Evolutionary conservation across 768 basidiomycete species (phyloP).

Genomic region (Fomitopsis pulvina): DNA sequence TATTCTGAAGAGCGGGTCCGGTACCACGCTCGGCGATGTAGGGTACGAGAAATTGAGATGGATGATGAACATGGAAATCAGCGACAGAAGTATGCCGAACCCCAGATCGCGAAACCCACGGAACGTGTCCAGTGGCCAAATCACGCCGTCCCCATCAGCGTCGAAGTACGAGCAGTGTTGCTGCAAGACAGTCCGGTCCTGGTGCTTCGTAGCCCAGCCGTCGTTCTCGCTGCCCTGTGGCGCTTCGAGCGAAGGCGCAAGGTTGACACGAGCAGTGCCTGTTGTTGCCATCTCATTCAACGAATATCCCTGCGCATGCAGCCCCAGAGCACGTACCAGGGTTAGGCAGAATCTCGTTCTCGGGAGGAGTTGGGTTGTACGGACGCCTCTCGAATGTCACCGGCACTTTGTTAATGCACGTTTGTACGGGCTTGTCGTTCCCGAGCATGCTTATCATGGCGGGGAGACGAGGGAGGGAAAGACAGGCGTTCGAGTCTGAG

Average conservation of each 20-base stretch:
- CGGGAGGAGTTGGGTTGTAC: slow-evolving; percentile 7
- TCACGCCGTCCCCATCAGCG: slow-evolving; percentile 32
- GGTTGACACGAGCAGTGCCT: slow-evolving; percentile 20
- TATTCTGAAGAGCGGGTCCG: slow-evolving; percentile 37
- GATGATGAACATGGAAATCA: slow-evolving; percentile 29
- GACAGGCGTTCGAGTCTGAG: neutral
- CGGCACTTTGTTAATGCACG: slow-evolving; percentile 7
- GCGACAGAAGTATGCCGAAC: slow-evolving; percentile 31
- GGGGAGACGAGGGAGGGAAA: neutral
- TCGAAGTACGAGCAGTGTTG: slow-evolving; percentile 38
- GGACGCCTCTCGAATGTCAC: slow-evolving; percentile 14
- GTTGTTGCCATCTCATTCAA: neutral
- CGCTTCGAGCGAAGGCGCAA: slow-evolving; percentile 6
- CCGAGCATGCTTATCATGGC: neutral
- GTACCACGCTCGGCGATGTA: slow-evolving; percentile 23
- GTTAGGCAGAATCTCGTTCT: slow-evolving; percentile 7
- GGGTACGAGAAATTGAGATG: slow-evolving; percentile 30
- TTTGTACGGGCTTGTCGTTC: slow-evolving; percentile 7
- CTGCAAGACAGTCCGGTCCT: slow-evolving; percentile 31
- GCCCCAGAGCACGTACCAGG: slow-evolving; percentile 6
- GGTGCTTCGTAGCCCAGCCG: slow-evolving; percentile 12
- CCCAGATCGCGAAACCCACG: slow-evolving; percentile 34
- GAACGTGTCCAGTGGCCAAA: slow-evolving; percentile 40
- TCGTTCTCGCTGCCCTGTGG: slow-evolving; percentile 14
- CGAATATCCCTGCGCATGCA: neutral